Evolutionary conservation across 2,329 filamentous ascomycete genomes (phyloP).

Genomic region (Penicillium sp.): DNA sequence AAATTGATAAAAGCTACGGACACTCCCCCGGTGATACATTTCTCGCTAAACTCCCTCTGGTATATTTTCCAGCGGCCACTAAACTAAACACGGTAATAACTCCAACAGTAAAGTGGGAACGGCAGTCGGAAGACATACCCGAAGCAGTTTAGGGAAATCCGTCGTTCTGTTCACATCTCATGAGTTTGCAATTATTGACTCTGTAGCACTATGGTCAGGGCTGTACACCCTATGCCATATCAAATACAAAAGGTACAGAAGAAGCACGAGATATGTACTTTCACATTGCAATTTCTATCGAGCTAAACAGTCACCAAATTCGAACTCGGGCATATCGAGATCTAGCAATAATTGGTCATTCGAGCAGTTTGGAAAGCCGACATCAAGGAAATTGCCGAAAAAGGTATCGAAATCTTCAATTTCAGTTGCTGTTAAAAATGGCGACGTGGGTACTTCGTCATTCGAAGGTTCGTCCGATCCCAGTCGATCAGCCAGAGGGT

Average conservation of each 20-base stretch:
- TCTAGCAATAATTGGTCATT: constrained; percentile 7
- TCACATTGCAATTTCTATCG: neutral
- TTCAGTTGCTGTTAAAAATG: neutral
- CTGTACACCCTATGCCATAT: neutral
- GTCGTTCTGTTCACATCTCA: neutral
- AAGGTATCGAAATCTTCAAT: constrained; percentile 10
- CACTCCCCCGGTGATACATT: neutral
- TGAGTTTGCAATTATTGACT: neutral
- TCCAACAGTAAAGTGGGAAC: neutral
- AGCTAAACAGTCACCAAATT: neutral
- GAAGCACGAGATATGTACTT: neutral
- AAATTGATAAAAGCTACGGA: too few relatives aligned
- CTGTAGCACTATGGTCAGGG: neutral
- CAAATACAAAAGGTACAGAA: neutral
- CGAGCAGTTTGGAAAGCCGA: constrained; percentile 10
- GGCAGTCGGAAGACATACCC: neutral
- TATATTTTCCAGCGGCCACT: neutral
- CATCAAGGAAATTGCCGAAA: constrained; percentile 14
- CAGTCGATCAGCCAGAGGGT: neutral
- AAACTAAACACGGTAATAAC: neutral
- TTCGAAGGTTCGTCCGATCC: neutral
- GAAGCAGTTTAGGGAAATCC: neutral
- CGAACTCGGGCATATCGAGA: neutral
- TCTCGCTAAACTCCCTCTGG: neutral
- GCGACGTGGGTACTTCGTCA: neutral